Evolutionary conservation across 1,284 basidiomycete species (phyloP).

Genomic region (Mycena citricolor): DNA sequence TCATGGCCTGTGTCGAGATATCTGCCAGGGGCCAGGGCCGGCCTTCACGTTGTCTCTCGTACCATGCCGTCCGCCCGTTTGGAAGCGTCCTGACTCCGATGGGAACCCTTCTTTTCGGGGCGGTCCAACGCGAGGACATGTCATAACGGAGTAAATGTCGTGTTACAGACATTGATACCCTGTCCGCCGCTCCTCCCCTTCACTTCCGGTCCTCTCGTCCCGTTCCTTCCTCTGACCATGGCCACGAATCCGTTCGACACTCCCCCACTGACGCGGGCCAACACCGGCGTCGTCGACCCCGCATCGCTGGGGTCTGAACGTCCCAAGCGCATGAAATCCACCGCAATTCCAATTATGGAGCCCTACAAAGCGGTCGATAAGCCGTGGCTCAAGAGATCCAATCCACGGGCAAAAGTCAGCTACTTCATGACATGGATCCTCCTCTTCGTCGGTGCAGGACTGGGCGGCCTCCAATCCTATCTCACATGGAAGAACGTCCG

Average conservation of each 20-base stretch:
- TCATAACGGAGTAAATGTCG: too few relatives aligned
- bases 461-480: constrained; percentile 48
- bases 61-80: too few relatives aligned
- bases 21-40: too few relatives aligned
- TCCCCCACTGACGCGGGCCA: constrained; percentile 1
- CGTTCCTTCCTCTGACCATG: neutral
- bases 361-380: constrained; percentile 38
- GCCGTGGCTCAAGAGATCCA: constrained; percentile 58
- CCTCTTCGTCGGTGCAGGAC: constrained; percentile 44
- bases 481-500: constrained; percentile 45
- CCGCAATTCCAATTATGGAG: constrained; percentile 16
- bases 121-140: too few relatives aligned
- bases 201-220: too few relatives aligned
- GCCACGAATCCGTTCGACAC: constrained; percentile 4
- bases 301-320: too few relatives aligned
- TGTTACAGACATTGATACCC: too few relatives aligned
- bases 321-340: constrained; percentile 14
- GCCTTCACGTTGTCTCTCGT: too few relatives aligned
- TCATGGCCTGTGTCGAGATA: too few relatives aligned
- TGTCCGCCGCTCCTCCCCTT: too few relatives aligned
- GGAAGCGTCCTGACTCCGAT: too few relatives aligned
- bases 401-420: constrained; percentile 49
- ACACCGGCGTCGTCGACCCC: neutral
- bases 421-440: constrained; percentile 58
- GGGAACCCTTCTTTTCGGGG: too few relatives aligned